Percentiles rank a stretch among this genome's conserved stretches.
Evolutionary conservation across 441 rosid genomes (phyloP).

Genomic region (Hypseocharis bilobata): DNA sequence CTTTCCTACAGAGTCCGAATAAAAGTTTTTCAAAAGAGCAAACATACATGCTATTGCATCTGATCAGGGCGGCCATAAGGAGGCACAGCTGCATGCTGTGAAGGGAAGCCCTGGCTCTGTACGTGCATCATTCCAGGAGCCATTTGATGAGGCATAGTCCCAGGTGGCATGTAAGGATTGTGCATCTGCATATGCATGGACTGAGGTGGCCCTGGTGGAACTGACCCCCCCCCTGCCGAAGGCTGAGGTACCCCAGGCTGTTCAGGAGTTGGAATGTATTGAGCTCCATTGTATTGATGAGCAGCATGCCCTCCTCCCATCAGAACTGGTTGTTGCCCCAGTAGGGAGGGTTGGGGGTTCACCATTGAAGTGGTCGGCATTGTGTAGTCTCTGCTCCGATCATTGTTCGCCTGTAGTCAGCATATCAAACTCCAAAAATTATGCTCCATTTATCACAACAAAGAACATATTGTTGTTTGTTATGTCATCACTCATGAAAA

Average conservation of each 20-base stretch:
- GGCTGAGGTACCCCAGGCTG: constrained; percentile 36
- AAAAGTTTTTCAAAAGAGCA: constrained; percentile 2
- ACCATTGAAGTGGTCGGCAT: constrained; percentile 43
- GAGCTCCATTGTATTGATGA: constrained; percentile 36
- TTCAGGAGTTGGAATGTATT: constrained; percentile 17
- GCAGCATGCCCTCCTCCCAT: constrained; percentile 30
- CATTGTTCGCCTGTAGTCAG: constrained; percentile 68
- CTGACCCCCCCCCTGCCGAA: not conserved
- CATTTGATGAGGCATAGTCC: constrained; percentile 39
- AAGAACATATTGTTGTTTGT: too few species aligned
- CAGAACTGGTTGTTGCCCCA: constrained; percentile 59
- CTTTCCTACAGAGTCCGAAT: too few species aligned
- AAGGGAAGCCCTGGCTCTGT: constrained; percentile 29
- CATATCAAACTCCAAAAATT: not conserved
- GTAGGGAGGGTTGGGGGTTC: constrained; percentile 53
- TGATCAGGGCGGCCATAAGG: constrained; percentile 32
- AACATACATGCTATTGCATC: constrained; percentile 30
- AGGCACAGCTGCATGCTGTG: constrained; percentile 30
- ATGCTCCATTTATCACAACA: not conserved
- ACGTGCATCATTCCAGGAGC: constrained; percentile 53
- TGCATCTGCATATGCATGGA: constrained; percentile 43
- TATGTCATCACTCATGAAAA: too few species aligned
- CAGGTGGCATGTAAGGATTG: constrained; percentile 48
- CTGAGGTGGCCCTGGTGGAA: constrained; percentile 29
- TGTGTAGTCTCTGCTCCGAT: constrained; percentile 84